These are phyloP conservation scores for Syncephalastrum racemosum DNA, from an alignment of 371 early-diverging fungal species.

Conservation along the genomic window DNA sequence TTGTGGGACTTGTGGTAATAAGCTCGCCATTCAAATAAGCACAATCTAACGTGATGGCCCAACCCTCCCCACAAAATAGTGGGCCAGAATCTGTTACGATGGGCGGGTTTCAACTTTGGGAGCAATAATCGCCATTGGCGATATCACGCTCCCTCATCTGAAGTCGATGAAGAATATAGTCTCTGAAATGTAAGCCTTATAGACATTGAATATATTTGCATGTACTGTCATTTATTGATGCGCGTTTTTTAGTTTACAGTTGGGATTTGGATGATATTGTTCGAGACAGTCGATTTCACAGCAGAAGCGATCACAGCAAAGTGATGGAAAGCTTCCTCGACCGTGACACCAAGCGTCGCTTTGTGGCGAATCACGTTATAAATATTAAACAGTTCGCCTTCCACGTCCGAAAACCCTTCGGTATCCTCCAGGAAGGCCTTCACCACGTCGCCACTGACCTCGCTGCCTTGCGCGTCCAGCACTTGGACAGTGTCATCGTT, in stretches of 20 bases:
- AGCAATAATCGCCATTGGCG: too few relatives aligned
- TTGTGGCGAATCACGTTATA: slow-evolving; percentile 31
- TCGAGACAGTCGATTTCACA: slow-evolving; percentile 39
- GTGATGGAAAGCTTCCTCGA: slow-evolving; percentile 46
- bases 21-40: too few relatives aligned
- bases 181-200: too few relatives aligned
- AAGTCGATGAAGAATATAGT: too few relatives aligned
- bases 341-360: slow-evolving; percentile 28
- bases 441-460: slow-evolving; percentile 15
- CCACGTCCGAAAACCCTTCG: slow-evolving; percentile 42
- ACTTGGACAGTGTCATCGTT: slow-evolving; percentile 29
- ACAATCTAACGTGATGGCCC: too few relatives aligned
- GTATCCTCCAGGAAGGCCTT: slow-evolving; percentile 14
- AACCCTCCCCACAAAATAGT: too few relatives aligned
- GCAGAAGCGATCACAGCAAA: slow-evolving; percentile 46
- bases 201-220: too few relatives aligned
- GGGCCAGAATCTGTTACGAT: too few relatives aligned
- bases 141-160: too few relatives aligned
- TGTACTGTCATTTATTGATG: too few relatives aligned
- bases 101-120: too few relatives aligned
- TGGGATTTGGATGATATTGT: slow-evolving; percentile 17
- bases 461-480: slow-evolving; percentile 26
- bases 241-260: too few relatives aligned
- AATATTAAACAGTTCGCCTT: slow-evolving; percentile 42
- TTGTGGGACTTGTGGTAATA: slow-evolving; percentile 47